Conservation (phyloP, 2,329 filamentous ascomycete genomes). For the Chaetomiaceae sp. region DNA sequence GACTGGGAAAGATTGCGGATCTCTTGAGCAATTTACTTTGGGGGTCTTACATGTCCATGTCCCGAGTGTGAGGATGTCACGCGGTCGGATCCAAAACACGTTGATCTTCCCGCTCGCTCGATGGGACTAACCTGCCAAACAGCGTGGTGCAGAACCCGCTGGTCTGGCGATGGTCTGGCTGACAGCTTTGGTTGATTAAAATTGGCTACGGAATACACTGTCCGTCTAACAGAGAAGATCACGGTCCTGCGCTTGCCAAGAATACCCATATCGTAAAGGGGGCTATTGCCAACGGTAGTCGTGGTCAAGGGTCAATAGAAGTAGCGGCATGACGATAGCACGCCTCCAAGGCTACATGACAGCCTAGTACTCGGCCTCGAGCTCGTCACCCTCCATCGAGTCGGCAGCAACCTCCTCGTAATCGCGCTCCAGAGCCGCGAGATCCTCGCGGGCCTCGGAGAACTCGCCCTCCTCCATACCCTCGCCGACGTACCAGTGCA, state of each 20-base stretch:
- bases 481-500: slow-evolving; percentile 99
- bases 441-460: slow-evolving; percentile 96
- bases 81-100: no score
- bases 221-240: slow-evolving; percentile 25
- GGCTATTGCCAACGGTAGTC: slow-evolving; percentile 20
- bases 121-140: no score
- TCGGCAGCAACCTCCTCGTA: slow-evolving; percentile 98
- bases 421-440: slow-evolving; percentile 95
- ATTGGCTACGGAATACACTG: slow-evolving; percentile 26
- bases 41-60: no score
- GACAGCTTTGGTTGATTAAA: slow-evolving; percentile 22
- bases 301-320: slow-evolving; percentile 12
- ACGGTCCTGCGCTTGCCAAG: slow-evolving; percentile 25
- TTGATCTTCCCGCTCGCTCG: no score
- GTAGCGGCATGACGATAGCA: slow-evolving; percentile 10
- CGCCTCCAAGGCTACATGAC: not conserved
- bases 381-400: slow-evolving; percentile 82
- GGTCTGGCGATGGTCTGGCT: not conserved
- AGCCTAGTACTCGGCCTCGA: slow-evolving; percentile 84
- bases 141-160: not conserved
- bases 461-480: slow-evolving; percentile 99
- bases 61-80: no score
- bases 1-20: no score
- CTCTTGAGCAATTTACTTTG: no score
- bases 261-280: slow-evolving; percentile 23